Evolutionary conservation across 2,329 filamentous ascomycete genomes (phyloP), one percentile per base, ranked within the genome.

Genomic region (Hysterium pulicare): DNA sequence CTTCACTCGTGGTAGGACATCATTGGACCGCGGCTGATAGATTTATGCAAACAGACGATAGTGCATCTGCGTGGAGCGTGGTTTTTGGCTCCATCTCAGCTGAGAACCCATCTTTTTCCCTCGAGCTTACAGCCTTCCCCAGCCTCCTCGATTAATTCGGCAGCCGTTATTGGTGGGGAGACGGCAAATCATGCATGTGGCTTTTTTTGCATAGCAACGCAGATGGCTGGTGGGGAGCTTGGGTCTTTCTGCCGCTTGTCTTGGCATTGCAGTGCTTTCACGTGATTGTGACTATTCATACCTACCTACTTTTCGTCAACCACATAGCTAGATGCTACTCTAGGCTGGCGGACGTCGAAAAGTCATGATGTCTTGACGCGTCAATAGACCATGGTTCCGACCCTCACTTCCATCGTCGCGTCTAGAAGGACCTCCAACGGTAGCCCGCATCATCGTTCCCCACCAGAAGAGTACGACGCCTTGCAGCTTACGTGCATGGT

Each of bases 51-150:
- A 39, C 41, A 43, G 41, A 39, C 51, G 48, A 52, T 58, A 55
- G 57, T 57, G 54, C 52, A 38, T 42, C 15, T 17, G 32, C 35
- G 40, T 39, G 34, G 41, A 38, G 19, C 50, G 47, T 47, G 47
- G 44, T 57, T 56, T 47, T 47, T n/a, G n/a, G n/a, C n/a, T n/a
- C n/a, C n/a, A n/a, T n/a, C n/a, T 59, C 61, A 64, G 60, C 61
- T 64, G 50, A 57, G 43, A 28, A 28, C 28, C 40, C 48, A 50
- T 51, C 47, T 42, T 42, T 43, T 40, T n/a, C n/a, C n/a, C n/a
- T n/a, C 17, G 13, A 38, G 42, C 46, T 51, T 17, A 41, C 42
- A 45, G 39, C 45, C 39, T 40, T 33, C 40, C 47, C 58, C 59
- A 62, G 52, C 58, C 60, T 50, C 51, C n/a, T 37, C 26, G 38